These are phyloP conservation scores for Saxispiralis lemnorum DNA, from an alignment of 495 filamentous ascomycete genomes.

Conservation along the genomic window DNA sequence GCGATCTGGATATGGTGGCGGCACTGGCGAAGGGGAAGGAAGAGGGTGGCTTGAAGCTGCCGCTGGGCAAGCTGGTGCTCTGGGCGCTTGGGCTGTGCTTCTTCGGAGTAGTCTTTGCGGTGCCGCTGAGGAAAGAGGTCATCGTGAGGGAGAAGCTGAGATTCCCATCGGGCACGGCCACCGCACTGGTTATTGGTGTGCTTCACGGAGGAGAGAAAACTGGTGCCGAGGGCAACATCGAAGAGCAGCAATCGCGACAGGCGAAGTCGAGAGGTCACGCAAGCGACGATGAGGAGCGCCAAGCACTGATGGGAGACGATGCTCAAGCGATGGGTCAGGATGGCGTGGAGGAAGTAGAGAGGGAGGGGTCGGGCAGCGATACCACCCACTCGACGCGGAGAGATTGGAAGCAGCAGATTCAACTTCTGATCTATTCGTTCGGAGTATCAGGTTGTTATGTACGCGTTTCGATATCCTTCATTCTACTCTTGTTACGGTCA, in stretches of 20 bases:
- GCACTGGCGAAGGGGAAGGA: conserved; percentile 8
- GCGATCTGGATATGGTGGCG: conserved; percentile 8
- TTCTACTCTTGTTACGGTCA: background rate
- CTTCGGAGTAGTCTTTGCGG: conserved; percentile 92
- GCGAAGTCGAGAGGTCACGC: conserved; percentile 1
- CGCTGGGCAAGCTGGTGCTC: conserved; percentile 57
- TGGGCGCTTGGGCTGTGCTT: conserved; percentile 87
- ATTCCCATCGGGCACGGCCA: conserved; percentile 90
- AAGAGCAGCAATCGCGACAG: background rate
- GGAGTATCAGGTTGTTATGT: conserved; percentile 37
- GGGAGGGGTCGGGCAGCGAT: no score
- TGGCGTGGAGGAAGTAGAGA: background rate
- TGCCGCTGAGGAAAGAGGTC: conserved; percentile 71
- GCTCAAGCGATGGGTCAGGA: background rate
- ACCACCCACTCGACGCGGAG: conserved; percentile 18
- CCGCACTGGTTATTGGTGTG: conserved; percentile 78
- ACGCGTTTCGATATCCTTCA: conserved; percentile 6
- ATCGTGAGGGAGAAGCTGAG: conserved; percentile 80
- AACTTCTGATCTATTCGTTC: conserved; percentile 41
- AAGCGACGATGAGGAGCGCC: conserved; percentile 13
- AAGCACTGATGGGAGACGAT: conserved; percentile 14
- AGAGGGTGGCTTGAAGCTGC: conserved; percentile 35
- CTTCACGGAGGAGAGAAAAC: conserved; percentile 48
- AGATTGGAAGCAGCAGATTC: conserved; percentile 48
- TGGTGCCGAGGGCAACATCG: conserved; percentile 11